Conservation (phyloP, 495 filamentous ascomycete genomes). For the Talaromyces adpressus region DNA sequence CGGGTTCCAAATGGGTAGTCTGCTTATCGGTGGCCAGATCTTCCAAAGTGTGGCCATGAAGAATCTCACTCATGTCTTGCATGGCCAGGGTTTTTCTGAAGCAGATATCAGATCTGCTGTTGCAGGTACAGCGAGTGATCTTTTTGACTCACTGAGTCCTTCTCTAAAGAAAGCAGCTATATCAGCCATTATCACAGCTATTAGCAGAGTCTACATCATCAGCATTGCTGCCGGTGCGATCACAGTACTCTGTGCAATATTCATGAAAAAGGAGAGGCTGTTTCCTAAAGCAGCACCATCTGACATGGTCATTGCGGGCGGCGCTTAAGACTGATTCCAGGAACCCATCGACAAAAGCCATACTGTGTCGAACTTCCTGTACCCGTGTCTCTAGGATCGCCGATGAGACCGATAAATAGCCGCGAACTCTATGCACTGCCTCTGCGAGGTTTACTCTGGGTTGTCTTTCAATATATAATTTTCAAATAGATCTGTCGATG, state of each 20-base stretch:
- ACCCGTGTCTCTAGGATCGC: no score
- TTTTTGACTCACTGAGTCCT: constrained; percentile 8
- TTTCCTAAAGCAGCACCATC: constrained; percentile 3
- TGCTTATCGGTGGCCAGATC: constrained; percentile 7
- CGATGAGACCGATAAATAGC: no score
- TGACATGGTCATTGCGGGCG: neutral
- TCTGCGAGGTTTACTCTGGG: no score
- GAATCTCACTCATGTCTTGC: neutral
- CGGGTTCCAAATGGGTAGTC: neutral
- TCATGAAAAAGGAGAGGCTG: constrained; percentile 17
- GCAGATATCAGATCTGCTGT: constrained; percentile 7
- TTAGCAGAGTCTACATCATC: constrained; percentile 17
- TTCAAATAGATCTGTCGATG: no score
- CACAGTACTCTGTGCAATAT: constrained; percentile 1
- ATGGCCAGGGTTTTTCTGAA: neutral
- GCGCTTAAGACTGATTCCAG: neutral
- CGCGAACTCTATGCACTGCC: no score
- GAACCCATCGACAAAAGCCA: no score
- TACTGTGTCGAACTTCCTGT: no score
- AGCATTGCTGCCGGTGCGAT: constrained; percentile 14
- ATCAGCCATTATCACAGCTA: constrained; percentile 16
- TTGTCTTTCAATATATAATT: no score
- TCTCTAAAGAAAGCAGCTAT: neutral
- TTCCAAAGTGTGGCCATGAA: neutral
- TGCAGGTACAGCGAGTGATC: constrained; percentile 4